Percentiles rank a stretch among this genome's conserved stretches.
These are phyloP conservation scores for Phoma sp. DNA, from an alignment of 2,329 filamentous ascomycete species.

Conservation along the genomic window DNA sequence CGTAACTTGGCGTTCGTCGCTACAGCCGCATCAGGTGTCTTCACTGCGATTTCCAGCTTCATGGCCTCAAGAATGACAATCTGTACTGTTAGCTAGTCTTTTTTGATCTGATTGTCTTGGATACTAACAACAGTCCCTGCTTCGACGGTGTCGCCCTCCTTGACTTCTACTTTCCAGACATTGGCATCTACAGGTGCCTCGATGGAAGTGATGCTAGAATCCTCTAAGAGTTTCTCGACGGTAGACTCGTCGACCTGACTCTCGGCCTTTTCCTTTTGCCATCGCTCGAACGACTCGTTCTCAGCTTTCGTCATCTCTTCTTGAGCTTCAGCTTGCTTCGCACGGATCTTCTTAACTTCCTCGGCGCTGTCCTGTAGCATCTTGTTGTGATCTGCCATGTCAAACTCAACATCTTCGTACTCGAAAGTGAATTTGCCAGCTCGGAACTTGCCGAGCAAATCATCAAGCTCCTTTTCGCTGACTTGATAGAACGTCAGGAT, in stretches of 20 bases:
- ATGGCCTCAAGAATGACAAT: conserved; percentile 56
- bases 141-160: conserved; percentile 47
- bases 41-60: conserved; percentile 58
- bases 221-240: conserved; percentile 58
- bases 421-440: conserved; percentile 62
- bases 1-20: conserved; percentile 28
- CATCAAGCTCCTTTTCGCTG: conserved; percentile 60
- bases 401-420: conserved; percentile 59
- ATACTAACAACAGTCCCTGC: conserved; percentile 41
- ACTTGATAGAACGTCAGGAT: conserved; percentile 64
- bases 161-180: conserved; percentile 55
- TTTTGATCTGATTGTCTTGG: not conserved
- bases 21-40: conserved; percentile 40
- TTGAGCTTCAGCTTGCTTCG: conserved; percentile 58
- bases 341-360: conserved; percentile 57
- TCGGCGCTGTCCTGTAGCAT: conserved; percentile 56
- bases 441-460: conserved; percentile 57
- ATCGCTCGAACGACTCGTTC: conserved; percentile 53
- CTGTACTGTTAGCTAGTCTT: conserved; percentile 21
- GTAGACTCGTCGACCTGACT: conserved; percentile 57
- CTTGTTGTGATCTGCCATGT: conserved; percentile 63
- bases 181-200: conserved; percentile 56
- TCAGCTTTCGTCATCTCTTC: conserved; percentile 57
- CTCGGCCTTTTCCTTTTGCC: conserved; percentile 54
- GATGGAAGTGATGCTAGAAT: conserved; percentile 48